Percentiles rank a stretch among this genome's conserved stretches.
Evolutionary conservation across 345 rosid genomes (phyloP).

Genomic region (Murraya koenigii): DNA sequence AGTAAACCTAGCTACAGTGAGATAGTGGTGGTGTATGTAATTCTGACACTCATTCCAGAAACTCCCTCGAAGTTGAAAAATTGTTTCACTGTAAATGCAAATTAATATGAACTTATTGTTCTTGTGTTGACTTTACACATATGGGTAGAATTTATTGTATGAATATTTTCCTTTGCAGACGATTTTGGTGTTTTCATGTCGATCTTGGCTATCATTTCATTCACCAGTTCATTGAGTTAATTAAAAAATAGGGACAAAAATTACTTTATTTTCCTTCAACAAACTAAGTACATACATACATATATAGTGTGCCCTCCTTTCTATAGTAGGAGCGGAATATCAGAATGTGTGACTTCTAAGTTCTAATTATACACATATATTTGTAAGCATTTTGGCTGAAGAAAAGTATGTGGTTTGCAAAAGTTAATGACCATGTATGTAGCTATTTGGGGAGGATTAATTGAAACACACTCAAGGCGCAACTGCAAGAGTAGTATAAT

Average conservation of each 20-base stretch:
- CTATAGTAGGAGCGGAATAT: no score
- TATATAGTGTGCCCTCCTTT: no score
- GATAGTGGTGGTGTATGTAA: background rate
- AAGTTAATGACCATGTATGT: no score
- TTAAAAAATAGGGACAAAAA: background rate
- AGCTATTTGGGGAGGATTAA: no score
- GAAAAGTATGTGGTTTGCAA: background rate
- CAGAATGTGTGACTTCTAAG: background rate
- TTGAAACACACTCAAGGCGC: no score
- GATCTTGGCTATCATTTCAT: background rate
- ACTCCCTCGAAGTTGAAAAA: no score
- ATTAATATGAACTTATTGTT: background rate
- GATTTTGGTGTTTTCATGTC: background rate
- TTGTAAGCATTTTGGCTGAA: background rate
- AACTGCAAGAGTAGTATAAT: background rate
- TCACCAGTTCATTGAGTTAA: background rate
- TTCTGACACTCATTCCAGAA: background rate
- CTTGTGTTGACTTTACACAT: background rate
- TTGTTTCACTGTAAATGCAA: background rate
- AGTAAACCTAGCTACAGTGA: background rate
- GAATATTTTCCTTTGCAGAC: background rate
- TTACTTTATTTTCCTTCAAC: no score
- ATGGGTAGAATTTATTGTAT: background rate
- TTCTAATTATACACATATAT: background rate
- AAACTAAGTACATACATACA: no score